phyloP scores from a whole-genome alignment of 768 basidiomycete species.

The Phaeolepiota aurea region DNA sequence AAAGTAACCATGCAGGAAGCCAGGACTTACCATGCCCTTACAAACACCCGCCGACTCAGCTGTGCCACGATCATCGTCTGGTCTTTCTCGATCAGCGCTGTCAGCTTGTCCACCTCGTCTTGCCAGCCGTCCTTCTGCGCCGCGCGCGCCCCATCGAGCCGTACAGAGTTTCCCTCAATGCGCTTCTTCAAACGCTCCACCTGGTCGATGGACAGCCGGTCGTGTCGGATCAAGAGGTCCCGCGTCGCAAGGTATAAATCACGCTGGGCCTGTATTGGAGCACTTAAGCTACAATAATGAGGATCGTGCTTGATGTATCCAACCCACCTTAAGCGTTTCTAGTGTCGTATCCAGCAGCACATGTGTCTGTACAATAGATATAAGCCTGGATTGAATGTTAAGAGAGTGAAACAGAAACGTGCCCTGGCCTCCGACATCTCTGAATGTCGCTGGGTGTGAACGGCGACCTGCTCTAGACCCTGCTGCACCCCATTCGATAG shows the following conservation, averaged over 20 bases:
- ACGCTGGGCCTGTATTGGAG: slow-evolving; percentile 58
- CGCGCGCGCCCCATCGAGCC: slow-evolving; percentile 65
- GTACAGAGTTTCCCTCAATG: slow-evolving; percentile 66
- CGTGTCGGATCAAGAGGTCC: slow-evolving; percentile 81
- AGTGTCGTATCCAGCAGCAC: slow-evolving; percentile 58
- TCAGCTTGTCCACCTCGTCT: slow-evolving; percentile 72
- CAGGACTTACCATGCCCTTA: slow-evolving; percentile 67
- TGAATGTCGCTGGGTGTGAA: slow-evolving; percentile 61
- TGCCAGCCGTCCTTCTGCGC: slow-evolving; percentile 80
- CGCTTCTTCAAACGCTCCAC: slow-evolving; percentile 85
- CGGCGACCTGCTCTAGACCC: slow-evolving; percentile 61
- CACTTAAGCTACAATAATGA: slow-evolving; percentile 6
- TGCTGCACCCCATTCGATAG: slow-evolving; percentile 69
- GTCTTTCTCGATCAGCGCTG: slow-evolving; percentile 73
- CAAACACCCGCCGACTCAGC: slow-evolving; percentile 75
- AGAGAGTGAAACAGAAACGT: slow-evolving; percentile 14
- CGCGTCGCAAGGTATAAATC: slow-evolving; percentile 84
- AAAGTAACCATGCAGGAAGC: not conserved
- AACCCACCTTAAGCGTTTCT: slow-evolving; percentile 65
- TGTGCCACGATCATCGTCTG: slow-evolving; percentile 71
- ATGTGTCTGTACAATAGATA: slow-evolving; percentile 51
- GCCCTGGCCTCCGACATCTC: slow-evolving; percentile 72
- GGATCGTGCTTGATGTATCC: not conserved
- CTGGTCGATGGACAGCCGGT: slow-evolving; percentile 82
- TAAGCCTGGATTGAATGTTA: slow-evolving; percentile 4